Conservation (phyloP, 2,329 filamentous ascomycete genomes). For the Ophiocordyceps camponoti-saundersi region DNA sequence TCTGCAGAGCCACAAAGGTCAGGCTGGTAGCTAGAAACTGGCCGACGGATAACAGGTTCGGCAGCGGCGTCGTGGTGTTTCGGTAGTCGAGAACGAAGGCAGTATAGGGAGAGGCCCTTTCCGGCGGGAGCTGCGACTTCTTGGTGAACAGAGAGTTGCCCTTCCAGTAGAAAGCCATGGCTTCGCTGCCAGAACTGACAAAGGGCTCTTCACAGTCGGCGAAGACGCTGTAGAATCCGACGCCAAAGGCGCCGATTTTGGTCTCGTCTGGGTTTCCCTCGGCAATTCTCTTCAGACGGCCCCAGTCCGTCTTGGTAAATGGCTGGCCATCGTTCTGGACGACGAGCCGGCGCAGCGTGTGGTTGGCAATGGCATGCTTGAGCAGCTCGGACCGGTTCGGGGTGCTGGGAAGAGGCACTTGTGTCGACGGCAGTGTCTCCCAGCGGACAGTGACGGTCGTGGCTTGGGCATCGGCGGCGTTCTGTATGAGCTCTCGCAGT, state of each 20-base stretch:
- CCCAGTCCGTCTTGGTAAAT: constrained; percentile 86
- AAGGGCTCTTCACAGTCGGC: constrained; percentile 97
- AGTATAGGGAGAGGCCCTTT: constrained; percentile 53
- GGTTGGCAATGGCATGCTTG: constrained; percentile 69
- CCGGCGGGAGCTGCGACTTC: constrained; percentile 55
- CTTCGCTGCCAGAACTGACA: constrained; percentile 77
- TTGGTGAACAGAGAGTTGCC: constrained; percentile 93
- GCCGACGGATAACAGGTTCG: constrained; percentile 68
- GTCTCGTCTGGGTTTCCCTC: constrained; percentile 98
- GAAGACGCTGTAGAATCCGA: constrained; percentile 97
- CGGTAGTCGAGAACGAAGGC: constrained; percentile 92
- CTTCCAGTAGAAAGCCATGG: constrained; percentile 99
- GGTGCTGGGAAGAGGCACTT: constrained; percentile 50
- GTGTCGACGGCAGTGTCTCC: constrained; percentile 74
- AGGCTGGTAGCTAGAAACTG: constrained; percentile 91
- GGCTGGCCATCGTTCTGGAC: constrained; percentile 84
- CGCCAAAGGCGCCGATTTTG: constrained; percentile 96
- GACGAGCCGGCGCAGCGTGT: constrained; percentile 73
- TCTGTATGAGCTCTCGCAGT: constrained; percentile 87
- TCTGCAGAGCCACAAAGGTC: constrained; percentile 81
- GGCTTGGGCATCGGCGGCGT: constrained; percentile 92
- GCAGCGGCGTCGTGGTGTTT: constrained; percentile 72
- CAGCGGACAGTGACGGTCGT: constrained; percentile 80
- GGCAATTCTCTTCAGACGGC: constrained; percentile 85
- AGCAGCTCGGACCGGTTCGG: constrained; percentile 54